phyloP scores from a whole-genome alignment of 805 yeast genomes.

The Scheffersomyces coipomensis region DNA sequence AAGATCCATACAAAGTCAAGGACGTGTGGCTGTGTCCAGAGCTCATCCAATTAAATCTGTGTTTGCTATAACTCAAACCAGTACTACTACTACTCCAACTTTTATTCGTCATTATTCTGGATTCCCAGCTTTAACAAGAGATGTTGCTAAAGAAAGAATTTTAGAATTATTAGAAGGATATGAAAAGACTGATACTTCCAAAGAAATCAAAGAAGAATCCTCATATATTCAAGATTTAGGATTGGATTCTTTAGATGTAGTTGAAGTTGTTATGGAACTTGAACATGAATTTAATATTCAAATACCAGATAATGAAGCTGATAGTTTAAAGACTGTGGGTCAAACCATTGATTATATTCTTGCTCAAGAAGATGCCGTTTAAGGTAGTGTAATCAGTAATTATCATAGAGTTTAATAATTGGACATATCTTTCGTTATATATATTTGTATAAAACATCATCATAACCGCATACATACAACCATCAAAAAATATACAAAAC shows the following conservation, averaged over 20 bases:
- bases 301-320: conserved; percentile 48
- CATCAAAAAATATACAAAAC: conserved; percentile 1
- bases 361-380: conserved; percentile 42
- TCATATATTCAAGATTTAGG: conserved; percentile 42
- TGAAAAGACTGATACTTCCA: conserved; percentile 47
- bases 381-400: conserved; percentile 8
- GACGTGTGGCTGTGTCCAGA: conserved; percentile 6
- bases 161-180: conserved; percentile 64
- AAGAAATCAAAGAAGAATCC: conserved; percentile 35
- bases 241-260: conserved; percentile 47
- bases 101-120: conserved; percentile 47
- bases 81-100: not conserved
- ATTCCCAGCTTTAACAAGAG: conserved; percentile 61
- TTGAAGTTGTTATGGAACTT: conserved; percentile 46
- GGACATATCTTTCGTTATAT: not conserved
- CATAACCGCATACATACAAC: not conserved
- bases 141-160: conserved; percentile 60
- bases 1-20: conserved; percentile 24
- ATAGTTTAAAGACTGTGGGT: conserved; percentile 44
- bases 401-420: not conserved
- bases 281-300: conserved; percentile 49
- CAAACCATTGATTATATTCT: conserved; percentile 43
- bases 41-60: conserved; percentile 10
- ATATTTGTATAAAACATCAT: not conserved
- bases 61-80: not conserved